Evolutionary conservation across 495 filamentous ascomycete species (phyloP).

Genomic region (Penicillium alfredii): DNA sequence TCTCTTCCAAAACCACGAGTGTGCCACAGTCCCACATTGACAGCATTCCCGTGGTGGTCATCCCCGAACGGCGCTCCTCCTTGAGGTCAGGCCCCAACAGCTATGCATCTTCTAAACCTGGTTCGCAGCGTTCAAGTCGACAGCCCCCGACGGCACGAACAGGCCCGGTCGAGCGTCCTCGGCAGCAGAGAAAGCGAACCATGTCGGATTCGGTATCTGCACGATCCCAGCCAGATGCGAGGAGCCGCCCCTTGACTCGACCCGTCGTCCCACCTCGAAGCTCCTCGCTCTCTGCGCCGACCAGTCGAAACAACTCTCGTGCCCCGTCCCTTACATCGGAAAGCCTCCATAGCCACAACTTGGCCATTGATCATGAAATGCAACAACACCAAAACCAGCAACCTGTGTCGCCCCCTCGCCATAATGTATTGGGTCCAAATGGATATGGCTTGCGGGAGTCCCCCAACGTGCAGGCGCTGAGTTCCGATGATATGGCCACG

Average conservation of each 20-base stretch:
- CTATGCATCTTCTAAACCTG: slow-evolving; percentile 30
- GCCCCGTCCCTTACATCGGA: slow-evolving; percentile 61
- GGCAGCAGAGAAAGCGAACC: slow-evolving; percentile 29
- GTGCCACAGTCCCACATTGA: slow-evolving; percentile 47
- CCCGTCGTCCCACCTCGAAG: slow-evolving; percentile 56
- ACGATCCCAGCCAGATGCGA: slow-evolving; percentile 18
- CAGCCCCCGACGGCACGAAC: slow-evolving; percentile 31
- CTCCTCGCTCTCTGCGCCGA: slow-evolving; percentile 66
- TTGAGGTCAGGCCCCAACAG: slow-evolving; percentile 46
- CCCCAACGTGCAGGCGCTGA: slow-evolving; percentile 23
- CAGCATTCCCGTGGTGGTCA: slow-evolving; percentile 64
- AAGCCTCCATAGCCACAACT: slow-evolving; percentile 56
- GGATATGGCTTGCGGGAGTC: slow-evolving; percentile 10
- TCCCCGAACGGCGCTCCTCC: slow-evolving; percentile 63
- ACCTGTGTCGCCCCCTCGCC: neutral
- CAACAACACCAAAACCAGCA: slow-evolving; percentile 7
- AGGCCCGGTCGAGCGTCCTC: slow-evolving; percentile 28
- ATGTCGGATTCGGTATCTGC: slow-evolving; percentile 36
- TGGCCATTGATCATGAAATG: slow-evolving; percentile 32
- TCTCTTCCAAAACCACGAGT: slow-evolving; percentile 44
- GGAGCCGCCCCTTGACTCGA: slow-evolving; percentile 28
- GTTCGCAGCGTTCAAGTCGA: slow-evolving; percentile 31
- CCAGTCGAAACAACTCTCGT: slow-evolving; percentile 60
- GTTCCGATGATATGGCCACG: slow-evolving; percentile 30
- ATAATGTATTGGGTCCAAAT: slow-evolving; percentile 1